These are phyloP conservation scores for Oenanthe javanica DNA, from an alignment of 140 eudicot species.

Conservation along the genomic window DNA sequence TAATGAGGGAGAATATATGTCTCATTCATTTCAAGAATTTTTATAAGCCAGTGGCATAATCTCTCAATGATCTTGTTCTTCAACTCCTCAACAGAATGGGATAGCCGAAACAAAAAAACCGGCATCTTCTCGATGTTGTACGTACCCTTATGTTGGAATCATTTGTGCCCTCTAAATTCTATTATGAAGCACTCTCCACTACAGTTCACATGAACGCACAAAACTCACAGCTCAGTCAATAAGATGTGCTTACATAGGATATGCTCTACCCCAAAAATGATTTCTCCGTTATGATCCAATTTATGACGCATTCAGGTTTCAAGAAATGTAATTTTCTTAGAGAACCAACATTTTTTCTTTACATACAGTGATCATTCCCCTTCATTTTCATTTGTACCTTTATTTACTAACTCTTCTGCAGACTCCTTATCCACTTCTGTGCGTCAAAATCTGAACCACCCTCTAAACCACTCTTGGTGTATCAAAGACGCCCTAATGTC, in stretches of 20 bases:
- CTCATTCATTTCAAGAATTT: constrained; percentile 3
- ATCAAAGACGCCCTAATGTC: not conserved
- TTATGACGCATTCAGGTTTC: not conserved
- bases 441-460: not conserved
- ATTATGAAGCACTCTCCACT: not conserved
- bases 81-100: constrained; percentile 4
- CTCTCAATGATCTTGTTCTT: constrained; percentile 15
- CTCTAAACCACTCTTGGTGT: not conserved
- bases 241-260: not conserved
- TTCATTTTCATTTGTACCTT: not conserved
- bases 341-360: not conserved
- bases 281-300: not conserved
- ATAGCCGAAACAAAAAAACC: not conserved
- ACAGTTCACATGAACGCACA: not conserved
- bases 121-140: not conserved
- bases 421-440: not conserved
- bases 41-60: constrained; percentile 13
- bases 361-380: too few species aligned
- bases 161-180: not conserved
- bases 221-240: not conserved
- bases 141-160: not conserved
- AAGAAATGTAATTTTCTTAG: not conserved
- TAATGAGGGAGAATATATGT: constrained; percentile 16
- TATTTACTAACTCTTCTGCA: not conserved
- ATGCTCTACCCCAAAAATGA: not conserved